These are phyloP conservation scores for Leptographium wingfieldii DNA, from an alignment of 2,329 filamentous ascomycete species.

Conservation along the genomic window DNA sequence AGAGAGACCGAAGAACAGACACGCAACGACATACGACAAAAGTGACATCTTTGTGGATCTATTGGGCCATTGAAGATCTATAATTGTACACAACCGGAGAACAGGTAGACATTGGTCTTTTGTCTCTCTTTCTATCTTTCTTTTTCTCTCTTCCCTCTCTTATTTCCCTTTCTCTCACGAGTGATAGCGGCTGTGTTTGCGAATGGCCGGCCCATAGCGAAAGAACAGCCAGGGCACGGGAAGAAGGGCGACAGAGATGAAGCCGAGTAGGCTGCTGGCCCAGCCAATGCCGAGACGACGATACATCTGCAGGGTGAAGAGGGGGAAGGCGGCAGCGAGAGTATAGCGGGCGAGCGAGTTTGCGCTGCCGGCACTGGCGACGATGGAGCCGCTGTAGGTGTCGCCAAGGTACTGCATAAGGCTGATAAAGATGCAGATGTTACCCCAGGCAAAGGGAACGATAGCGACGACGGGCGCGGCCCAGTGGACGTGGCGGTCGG, in stretches of 20 bases:
- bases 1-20: background rate
- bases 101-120: no score
- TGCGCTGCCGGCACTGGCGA: constrained; percentile 46
- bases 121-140: no score
- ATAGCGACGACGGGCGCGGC: constrained; percentile 37
- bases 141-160: no score
- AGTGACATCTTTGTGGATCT: background rate
- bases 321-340: constrained; percentile 43
- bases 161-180: no score
- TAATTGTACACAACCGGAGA: background rate
- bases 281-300: constrained; percentile 29
- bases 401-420: constrained; percentile 41
- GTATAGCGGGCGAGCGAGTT: constrained; percentile 45
- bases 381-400: constrained; percentile 39
- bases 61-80: background rate
- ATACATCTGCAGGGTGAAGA: constrained; percentile 48
- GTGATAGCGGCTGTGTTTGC: constrained; percentile 25
- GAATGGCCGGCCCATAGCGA: constrained; percentile 30
- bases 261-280: constrained; percentile 34
- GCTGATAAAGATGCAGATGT: constrained; percentile 44
- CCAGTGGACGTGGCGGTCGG: constrained; percentile 32
- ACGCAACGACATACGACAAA: background rate
- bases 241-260: constrained; percentile 33
- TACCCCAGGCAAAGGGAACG: constrained; percentile 46
- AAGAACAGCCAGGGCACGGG: constrained; percentile 42